phyloP scores from a whole-genome alignment of 495 filamentous ascomycete genomes.

The Tuber aestivum region DNA sequence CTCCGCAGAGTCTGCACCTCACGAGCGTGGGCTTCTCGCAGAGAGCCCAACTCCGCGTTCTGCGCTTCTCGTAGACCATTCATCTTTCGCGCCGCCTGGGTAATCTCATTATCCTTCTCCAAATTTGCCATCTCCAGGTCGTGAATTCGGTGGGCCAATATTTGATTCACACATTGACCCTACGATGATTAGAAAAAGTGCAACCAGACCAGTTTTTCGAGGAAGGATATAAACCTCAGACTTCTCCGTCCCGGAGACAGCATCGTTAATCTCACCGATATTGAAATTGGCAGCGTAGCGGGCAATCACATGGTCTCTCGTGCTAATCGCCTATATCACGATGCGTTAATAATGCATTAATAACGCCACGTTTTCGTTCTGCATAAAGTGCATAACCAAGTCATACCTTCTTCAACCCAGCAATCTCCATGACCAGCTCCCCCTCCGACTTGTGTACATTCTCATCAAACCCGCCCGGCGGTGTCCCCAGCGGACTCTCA shows the following conservation, averaged over 20 bases:
- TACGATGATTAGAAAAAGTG: constrained; percentile 1
- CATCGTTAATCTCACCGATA: not conserved
- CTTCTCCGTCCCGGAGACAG: not conserved
- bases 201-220: not conserved
- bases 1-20: constrained; percentile 21
- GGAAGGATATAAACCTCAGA: constrained; percentile 12
- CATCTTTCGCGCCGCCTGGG: constrained; percentile 8
- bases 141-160: constrained; percentile 8
- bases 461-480: not conserved
- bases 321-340: constrained; percentile 7
- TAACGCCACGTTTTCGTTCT: not conserved
- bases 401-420: constrained; percentile 17
- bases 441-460: constrained; percentile 1
- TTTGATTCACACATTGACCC: constrained; percentile 15
- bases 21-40: constrained; percentile 12
- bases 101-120: constrained; percentile 4
- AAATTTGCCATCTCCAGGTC: constrained; percentile 6
- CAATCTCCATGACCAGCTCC: constrained; percentile 14
- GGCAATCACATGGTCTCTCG: constrained; percentile 11
- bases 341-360: not conserved
- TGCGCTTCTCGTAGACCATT: constrained; percentile 8
- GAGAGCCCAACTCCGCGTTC: constrained; percentile 8
- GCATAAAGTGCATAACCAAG: not conserved
- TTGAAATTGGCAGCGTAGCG: constrained; percentile 16
- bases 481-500: constrained; percentile 15